phyloP scores from a whole-genome alignment of 345 rosid genomes.

The Kernera saxatilis region DNA sequence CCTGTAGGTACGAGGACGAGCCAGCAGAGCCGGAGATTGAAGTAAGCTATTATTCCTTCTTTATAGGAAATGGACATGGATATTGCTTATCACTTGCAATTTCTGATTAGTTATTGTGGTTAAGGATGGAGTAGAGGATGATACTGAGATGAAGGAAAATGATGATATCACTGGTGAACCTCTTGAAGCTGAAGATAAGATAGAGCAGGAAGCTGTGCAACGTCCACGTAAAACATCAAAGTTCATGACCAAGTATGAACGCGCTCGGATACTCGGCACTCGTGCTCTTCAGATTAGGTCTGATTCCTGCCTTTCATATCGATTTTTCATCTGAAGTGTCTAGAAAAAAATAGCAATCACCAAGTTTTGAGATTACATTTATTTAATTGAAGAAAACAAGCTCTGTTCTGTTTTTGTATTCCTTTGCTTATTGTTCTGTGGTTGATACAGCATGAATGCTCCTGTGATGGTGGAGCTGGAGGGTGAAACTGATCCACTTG shows the following conservation, averaged over 20 bases:
- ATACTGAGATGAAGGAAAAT: background rate
- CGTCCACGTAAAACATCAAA: slow-evolving; percentile 60
- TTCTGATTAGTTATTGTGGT: background rate
- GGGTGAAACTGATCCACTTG: slow-evolving; percentile 83
- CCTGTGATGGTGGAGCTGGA: slow-evolving; percentile 89
- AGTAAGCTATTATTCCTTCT: slow-evolving; percentile 28
- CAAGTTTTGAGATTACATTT: background rate
- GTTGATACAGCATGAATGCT: slow-evolving; percentile 71
- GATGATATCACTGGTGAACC: slow-evolving; percentile 58
- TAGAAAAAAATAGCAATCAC: background rate
- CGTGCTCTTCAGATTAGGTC: slow-evolving; percentile 82
- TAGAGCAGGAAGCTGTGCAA: slow-evolving; percentile 34
- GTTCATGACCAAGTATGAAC: slow-evolving; percentile 75
- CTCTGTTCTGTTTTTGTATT: background rate
- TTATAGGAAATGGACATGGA: background rate
- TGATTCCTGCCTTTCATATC: background rate
- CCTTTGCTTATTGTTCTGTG: background rate
- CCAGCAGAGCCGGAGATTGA: slow-evolving; percentile 77
- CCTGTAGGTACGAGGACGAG: slow-evolving; percentile 68
- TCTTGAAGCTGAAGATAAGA: slow-evolving; percentile 54
- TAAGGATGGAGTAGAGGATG: background rate
- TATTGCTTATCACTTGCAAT: background rate
- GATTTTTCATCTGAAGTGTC: background rate
- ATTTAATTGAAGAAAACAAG: background rate
- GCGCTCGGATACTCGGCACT: slow-evolving; percentile 76